phyloP scores from a whole-genome alignment of 345 rosid genomes.

The Gynandropsis gynandra region DNA sequence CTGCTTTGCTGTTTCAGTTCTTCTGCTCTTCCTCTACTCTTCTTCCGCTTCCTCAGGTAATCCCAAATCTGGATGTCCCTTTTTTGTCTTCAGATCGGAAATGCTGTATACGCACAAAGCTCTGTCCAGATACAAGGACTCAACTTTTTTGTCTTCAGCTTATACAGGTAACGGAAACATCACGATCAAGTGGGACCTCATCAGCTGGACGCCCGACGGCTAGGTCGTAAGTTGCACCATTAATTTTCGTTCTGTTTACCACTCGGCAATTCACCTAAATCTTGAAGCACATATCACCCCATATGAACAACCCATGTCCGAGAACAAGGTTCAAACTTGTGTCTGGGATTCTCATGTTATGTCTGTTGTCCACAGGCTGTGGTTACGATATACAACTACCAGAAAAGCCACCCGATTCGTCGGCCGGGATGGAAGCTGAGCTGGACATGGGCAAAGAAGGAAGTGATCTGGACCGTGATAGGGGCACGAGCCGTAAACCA shows the following conservation, averaged over 20 bases:
- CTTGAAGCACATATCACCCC: not conserved
- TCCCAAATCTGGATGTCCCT: not conserved
- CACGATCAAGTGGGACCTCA: conserved; percentile 82
- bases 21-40: conserved; percentile 45
- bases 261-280: too few relatives aligned
- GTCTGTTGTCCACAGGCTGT: conserved; percentile 50
- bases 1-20: conserved; percentile 24
- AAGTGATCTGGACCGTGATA: conserved; percentile 50
- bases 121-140: conserved; percentile 6
- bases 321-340: not conserved
- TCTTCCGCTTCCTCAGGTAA: conserved; percentile 54
- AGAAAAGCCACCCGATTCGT: conserved; percentile 62
- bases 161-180: conserved; percentile 64
- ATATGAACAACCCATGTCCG: not conserved
- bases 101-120: too few relatives aligned
- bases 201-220: conserved; percentile 86
- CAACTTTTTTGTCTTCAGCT: conserved; percentile 22
- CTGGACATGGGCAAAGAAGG: conserved; percentile 60
- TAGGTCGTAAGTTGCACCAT: conserved; percentile 54
- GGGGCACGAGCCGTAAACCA: conserved; percentile 47
- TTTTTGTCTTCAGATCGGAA: too few relatives aligned
- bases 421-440: conserved; percentile 55
- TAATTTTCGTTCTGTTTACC: not conserved
- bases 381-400: conserved; percentile 64
- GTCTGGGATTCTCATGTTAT: not conserved